Evolutionary conservation across 805 yeast genomes (phyloP), one percentile per base, ranked within the genome.

Genomic region (Metschnikowia matae): DNA sequence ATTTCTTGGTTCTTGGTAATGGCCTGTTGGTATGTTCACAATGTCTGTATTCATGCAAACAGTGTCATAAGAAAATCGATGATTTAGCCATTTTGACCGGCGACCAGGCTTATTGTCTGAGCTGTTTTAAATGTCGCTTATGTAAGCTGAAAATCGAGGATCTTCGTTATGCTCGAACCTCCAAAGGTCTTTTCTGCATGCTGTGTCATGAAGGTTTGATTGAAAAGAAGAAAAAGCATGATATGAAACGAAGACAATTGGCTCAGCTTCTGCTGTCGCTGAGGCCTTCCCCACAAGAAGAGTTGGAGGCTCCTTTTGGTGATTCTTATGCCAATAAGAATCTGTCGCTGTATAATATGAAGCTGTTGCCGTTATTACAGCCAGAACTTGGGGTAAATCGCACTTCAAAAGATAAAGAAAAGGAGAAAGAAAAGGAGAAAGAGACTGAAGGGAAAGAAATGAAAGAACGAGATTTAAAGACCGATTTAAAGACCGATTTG

Each of bases 61-160:
- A 84, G 52, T 92, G 99, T 74, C 80, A 82, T 44, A 85, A 85
- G 62, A 87, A 89, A 65, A 94, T 92, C 54, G 92, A 87, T 58
- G 97, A 92, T 65, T 76, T 89, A 73, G 98, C 99, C 13, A 91
- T 94, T 31, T 74, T 92, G 33, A 90, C 98, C 1, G 96, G 97
- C 23, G 95, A 94, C 60, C 92, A 88, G 64, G 97, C 98, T 2
- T 94, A 89, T 66, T 94, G 98, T 66, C 82, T 95, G 7, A 76
- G 78, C 45, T 92, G 99, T 67, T 94, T 92, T 71, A 83, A 83
- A 60, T 92, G 99, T 67, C 81, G 92, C 46, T 84, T 88, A 58
- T 92, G 99, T 71, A 84, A 86, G 64, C 80, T 80, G 54, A 84
- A 85, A 51, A 92, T 92, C 54, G 95, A 87, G 62, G 96, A 92